These are phyloP conservation scores for Allium cepa DNA, from an alignment of 106 monocot species.

Conservation along the genomic window DNA sequence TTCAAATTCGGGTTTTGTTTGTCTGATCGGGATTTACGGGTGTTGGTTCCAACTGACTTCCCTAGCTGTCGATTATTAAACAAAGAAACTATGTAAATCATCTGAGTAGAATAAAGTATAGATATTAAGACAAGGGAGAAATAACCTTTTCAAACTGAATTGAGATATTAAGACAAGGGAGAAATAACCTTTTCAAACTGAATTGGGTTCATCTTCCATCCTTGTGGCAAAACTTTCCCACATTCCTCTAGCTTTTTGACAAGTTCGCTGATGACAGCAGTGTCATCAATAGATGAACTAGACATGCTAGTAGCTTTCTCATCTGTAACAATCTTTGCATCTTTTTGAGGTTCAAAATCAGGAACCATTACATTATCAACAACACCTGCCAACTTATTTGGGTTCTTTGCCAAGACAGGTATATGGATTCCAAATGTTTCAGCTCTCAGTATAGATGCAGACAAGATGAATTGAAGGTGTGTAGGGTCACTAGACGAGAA, in stretches of 20 bases:
- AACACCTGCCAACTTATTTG: slow-evolving; percentile 46
- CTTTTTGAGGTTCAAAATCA: slow-evolving; percentile 69
- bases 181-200: slow-evolving; percentile 82
- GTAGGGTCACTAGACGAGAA: slow-evolving; percentile 58
- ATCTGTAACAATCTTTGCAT: slow-evolving; percentile 80
- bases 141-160: slow-evolving; percentile 91
- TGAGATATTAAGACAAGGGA: slow-evolving; percentile 9
- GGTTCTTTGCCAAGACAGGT: slow-evolving; percentile 67
- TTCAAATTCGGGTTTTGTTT: too few relatives aligned
- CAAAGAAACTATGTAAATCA: too few relatives aligned
- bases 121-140: neutral
- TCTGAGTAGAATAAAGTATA: slow-evolving; percentile 24
- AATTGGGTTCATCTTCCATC: slow-evolving; percentile 75
- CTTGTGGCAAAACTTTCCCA: slow-evolving; percentile 46
- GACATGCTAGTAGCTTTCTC: slow-evolving; percentile 70
- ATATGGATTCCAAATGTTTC: slow-evolving; percentile 62
- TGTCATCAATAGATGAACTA: slow-evolving; percentile 62
- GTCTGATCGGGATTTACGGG: too few relatives aligned
- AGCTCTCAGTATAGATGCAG: slow-evolving; percentile 76
- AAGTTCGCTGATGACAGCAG: slow-evolving; percentile 60
- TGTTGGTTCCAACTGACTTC: too few relatives aligned
- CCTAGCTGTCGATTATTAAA: too few relatives aligned
- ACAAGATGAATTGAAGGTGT: slow-evolving; percentile 68
- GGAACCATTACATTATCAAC: slow-evolving; percentile 54
- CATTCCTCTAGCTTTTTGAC: slow-evolving; percentile 52